Base-by-base conservation (phyloP, 2,329 filamentous ascomycete genomes). In the Dryadomyces quercivorus region DNA sequence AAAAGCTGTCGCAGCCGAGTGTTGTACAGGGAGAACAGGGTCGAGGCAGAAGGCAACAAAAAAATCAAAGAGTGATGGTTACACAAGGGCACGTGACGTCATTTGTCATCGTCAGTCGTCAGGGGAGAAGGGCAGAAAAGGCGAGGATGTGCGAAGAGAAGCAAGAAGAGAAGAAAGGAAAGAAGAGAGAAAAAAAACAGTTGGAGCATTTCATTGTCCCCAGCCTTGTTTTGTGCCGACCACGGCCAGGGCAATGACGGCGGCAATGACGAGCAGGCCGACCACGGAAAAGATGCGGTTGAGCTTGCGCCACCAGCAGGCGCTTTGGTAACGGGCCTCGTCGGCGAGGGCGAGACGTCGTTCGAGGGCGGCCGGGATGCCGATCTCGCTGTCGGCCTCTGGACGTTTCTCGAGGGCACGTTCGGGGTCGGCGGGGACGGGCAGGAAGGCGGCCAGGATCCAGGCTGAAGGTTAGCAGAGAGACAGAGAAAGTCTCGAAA, bases 401-500 rank as follows among this genome's bases (percentile, higher is more conserved):
- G 70, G 63, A 31, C 63, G 66, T 63, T 83, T 75, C 43, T 74
- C 70, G 66, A 81, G 78, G 18, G 76, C 70, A 1, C 69, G 62
- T 20, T 72, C 69, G 9, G 82, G 77, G 54, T 76, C 75, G 1
- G 72, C 71, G 10, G 86, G 86, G 7, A 94, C 69, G 1, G 87
- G 86, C 13, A 93, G 72, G 53, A 91, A 75, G 1, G 88, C 80
- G 1, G 84, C 89, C 59, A 89, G 73, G 71, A 92, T 86, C 88
- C 88, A 94, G 54, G 84, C 85, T 57, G 53, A 10, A 20, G 12
- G 49, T 55, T 49, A 22, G 40, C 45, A 47, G 36, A 15, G n/a
- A n/a, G n/a, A n/a, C n/a, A 36, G 16, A 21, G 1, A 13, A 10
- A 5, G 2, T 9, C 5, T 18, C 55, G 63, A 57, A 1, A 51